Evolutionary conservation across 805 yeast genomes (phyloP), one percentile per base, ranked within the genome.

Genomic region (Metschnikowia henanensis): DNA sequence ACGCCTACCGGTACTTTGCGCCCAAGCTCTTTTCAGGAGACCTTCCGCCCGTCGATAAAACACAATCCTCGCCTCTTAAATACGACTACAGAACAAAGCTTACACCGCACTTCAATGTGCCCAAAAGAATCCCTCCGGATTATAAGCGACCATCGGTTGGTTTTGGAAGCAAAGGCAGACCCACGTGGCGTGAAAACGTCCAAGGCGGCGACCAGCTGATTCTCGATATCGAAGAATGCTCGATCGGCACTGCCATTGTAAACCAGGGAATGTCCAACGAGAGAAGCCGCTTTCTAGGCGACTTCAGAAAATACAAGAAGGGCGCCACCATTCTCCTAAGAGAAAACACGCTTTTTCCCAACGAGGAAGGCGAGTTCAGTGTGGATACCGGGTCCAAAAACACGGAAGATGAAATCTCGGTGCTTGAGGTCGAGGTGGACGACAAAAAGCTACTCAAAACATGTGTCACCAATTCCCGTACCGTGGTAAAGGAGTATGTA

Each of bases 101-200:
- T 32, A 94, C 99, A 0, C 99, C 99, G 5, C 99, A 94, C 67
- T 94, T 91, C 65, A 90, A 86, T 57, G 67, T 87, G 30, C 94
- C 95, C 19, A 76, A 81, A 57, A 70, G 65, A 36, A 67, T 67
- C 39, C 68, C 72, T 2, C 58, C 57, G 26, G 57, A 56, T 37
- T 61, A 58, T 33, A 58, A 61, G 33, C 65, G 73, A 44, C 96
- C 97, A 15, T 79, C 87, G 13, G 71, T 94, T 44, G 99, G 99
- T 1, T 94, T 92, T 68, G 96, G 95, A 6, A 75, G 84, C 40
- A 87, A 87, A 61, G 96, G 96, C 9, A 77, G 83, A 59, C 89
- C 90, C 2, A 61, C 66, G 28, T 85, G 89, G 88, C 72, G 90
- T 59, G 53, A 63, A 26, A 58, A 59, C 35, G 64, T 63, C 8